phyloP scores from a whole-genome alignment of 2,329 filamentous ascomycete genomes.

The Cladosporium sphaerospermum region DNA sequence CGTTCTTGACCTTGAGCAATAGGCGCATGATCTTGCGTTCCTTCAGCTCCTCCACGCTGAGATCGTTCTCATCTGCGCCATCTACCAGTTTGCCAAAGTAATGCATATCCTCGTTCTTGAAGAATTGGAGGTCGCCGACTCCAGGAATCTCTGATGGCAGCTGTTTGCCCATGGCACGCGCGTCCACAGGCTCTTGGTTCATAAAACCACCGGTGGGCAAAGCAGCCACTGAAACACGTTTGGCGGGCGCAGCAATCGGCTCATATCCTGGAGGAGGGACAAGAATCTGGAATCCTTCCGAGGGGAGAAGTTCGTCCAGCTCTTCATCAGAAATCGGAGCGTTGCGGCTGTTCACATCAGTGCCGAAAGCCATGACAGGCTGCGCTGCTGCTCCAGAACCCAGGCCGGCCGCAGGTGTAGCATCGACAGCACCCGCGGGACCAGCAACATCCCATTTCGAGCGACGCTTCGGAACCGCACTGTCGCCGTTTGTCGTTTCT shows the following conservation, averaged over 20 bases:
- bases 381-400: slow-evolving; percentile 72
- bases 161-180: slow-evolving; percentile 76
- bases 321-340: slow-evolving; percentile 86
- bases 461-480: slow-evolving; percentile 62
- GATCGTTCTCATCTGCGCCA: slow-evolving; percentile 80
- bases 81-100: slow-evolving; percentile 98
- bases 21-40: slow-evolving; percentile 98
- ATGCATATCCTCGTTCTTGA: slow-evolving; percentile 97
- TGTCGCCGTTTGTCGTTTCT: slow-evolving; percentile 39
- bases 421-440: slow-evolving; percentile 44
- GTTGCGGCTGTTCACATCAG: slow-evolving; percentile 73
- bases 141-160: slow-evolving; percentile 93
- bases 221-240: slow-evolving; percentile 70
- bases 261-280: slow-evolving; percentile 89
- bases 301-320: slow-evolving; percentile 82
- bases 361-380: slow-evolving; percentile 59
- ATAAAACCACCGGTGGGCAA: slow-evolving; percentile 72
- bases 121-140: slow-evolving; percentile 92
- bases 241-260: slow-evolving; percentile 68
- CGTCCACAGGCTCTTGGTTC: slow-evolving; percentile 92
- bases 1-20: slow-evolving; percentile 97
- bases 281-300: slow-evolving; percentile 86
- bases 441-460: slow-evolving; percentile 93
- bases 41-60: slow-evolving; percentile 93
- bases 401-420: slow-evolving; percentile 64